Evolutionary conservation across 345 rosid species (phyloP).

Genomic region (Brassica carinata): DNA sequence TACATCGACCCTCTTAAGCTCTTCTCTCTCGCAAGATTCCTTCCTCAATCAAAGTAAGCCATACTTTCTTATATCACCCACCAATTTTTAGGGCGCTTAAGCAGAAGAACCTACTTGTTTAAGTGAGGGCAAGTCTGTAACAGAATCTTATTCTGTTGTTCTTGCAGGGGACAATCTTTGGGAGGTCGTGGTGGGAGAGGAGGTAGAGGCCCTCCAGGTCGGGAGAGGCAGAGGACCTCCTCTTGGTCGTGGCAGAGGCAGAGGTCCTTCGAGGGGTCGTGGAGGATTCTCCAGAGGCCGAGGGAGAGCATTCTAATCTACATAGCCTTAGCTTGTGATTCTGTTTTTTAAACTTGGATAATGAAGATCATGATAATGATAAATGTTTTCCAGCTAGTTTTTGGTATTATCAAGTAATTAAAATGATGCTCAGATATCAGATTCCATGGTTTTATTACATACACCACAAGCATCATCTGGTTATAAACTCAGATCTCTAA

Average conservation of each 20-base stretch:
- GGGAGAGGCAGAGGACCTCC: constrained; percentile 44
- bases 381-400: not conserved
- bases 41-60: constrained; percentile 88
- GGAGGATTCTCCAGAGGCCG: constrained; percentile 76
- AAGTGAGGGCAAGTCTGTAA: not conserved
- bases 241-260: constrained; percentile 59
- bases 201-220: constrained; percentile 35
- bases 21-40: constrained; percentile 81
- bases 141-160: constrained; percentile 4
- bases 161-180: constrained; percentile 49
- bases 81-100: not conserved
- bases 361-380: not conserved
- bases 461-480: constrained; percentile 26
- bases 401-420: not conserved
- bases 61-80: not conserved
- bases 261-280: constrained; percentile 53
- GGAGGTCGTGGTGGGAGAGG: constrained; percentile 54
- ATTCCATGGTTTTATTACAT: not conserved
- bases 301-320: constrained; percentile 55
- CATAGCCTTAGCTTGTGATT: constrained; percentile 13
- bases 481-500: constrained; percentile 13
- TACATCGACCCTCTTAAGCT: constrained; percentile 83
- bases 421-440: not conserved
- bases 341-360: not conserved
- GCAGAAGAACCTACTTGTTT: not conserved